Evolutionary conservation across 352 stramenopile genomes (phyloP).

Genomic region (Globisporangium acanthophoron): DNA sequence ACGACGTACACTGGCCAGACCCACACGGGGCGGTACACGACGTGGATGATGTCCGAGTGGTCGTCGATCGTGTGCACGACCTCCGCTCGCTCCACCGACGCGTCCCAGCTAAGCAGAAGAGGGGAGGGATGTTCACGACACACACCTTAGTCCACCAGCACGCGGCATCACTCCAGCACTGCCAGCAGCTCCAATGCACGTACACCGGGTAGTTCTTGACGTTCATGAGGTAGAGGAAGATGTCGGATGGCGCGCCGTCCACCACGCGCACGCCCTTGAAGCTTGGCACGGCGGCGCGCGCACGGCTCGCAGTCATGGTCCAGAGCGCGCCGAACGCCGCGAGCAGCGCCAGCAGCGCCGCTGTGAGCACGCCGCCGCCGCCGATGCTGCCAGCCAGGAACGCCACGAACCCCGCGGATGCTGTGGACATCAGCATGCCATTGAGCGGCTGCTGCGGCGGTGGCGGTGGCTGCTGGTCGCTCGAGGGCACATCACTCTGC

Average conservation of each 20-base stretch:
- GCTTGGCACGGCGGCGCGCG: slow-evolving; percentile 38
- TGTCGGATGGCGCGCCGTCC: slow-evolving; percentile 53
- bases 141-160: background rate
- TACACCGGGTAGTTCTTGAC: slow-evolving; percentile 58
- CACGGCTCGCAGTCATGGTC: slow-evolving; percentile 41
- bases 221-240: slow-evolving; percentile 76
- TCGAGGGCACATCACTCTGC: background rate
- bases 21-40: slow-evolving; percentile 73
- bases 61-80: slow-evolving; percentile 77
- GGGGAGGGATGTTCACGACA: no score
- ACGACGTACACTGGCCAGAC: slow-evolving; percentile 64
- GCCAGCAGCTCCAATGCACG: background rate
- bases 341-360: slow-evolving; percentile 39
- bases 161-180: background rate
- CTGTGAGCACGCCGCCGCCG: slow-evolving; percentile 43
- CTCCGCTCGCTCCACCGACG: slow-evolving; percentile 48
- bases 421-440: slow-evolving; percentile 45
- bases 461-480: slow-evolving; percentile 12
- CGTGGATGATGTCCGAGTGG: slow-evolving; percentile 74
- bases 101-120: slow-evolving; percentile 38
- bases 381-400: slow-evolving; percentile 66
- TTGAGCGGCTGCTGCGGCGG: slow-evolving; percentile 32
- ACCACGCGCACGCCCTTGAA: slow-evolving; percentile 71
- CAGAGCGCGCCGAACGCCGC: slow-evolving; percentile 44
- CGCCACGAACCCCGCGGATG: slow-evolving; percentile 43